Evolutionary conservation across 257 asterid species (phyloP).

Genomic region (Avicennia marina): DNA sequence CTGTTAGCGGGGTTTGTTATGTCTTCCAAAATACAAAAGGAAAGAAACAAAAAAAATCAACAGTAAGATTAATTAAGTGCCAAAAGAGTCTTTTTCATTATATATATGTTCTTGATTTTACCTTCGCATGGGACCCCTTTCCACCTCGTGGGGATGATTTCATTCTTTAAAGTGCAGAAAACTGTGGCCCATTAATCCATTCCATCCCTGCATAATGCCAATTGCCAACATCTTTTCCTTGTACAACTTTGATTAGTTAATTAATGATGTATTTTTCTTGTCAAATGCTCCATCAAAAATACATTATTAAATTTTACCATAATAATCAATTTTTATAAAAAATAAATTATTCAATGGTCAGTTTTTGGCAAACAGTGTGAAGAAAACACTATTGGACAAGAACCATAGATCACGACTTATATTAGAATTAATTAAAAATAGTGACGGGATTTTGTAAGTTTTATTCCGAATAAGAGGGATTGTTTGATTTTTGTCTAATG

Average conservation of each 20-base stretch:
- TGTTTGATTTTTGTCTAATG: not conserved
- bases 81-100: not conserved
- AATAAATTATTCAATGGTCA: not conserved
- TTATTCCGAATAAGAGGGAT: not conserved
- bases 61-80: too few relatives aligned
- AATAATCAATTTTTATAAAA: too few relatives aligned
- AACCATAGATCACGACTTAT: too few relatives aligned
- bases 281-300: not conserved
- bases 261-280: not conserved
- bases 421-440: too few relatives aligned
- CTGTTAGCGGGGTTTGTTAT: not conserved
- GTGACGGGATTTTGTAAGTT: too few relatives aligned
- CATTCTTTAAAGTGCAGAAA: not conserved
- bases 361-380: not conserved
- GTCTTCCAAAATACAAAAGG: not conserved
- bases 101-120: not conserved
- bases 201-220: too few relatives aligned
- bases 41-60: too few relatives aligned
- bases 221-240: conserved; percentile 1
- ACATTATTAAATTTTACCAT: not conserved
- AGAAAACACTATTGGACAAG: too few relatives aligned
- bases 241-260: not conserved
- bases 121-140: not conserved
- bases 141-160: conserved; percentile 6
- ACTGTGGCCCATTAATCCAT: conserved; percentile 1